Evolutionary conservation across 2,329 filamentous ascomycete species (phyloP), one percentile per base, ranked within the genome.

Genomic region (Neonectria sp.): DNA sequence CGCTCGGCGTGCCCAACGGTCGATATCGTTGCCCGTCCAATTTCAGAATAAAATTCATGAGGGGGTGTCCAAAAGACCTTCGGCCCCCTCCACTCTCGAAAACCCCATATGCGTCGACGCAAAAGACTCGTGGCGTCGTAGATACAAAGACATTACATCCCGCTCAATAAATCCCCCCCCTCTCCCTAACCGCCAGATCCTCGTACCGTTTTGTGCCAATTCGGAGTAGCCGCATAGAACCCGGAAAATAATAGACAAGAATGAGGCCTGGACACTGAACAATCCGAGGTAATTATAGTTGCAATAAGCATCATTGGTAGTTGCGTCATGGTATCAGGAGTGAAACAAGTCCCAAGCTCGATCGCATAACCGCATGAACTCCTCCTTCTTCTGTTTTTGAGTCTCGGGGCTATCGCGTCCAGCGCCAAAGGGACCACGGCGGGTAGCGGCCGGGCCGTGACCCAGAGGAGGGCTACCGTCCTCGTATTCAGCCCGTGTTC

Each of bases 291-390:
- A 64, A 63, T 57, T 55, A 53, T 57, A 65, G 56, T 60, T 68
- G 68, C 71, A 75, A 71, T 75, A 71, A 68, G 63, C 67, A 70
- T 70, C 70, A 68, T 68, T 55, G 57, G 51, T 65, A 59, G 35
- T 68, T 52, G 57, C 63, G 40, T 62, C 49, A 25, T 51, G 43
- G 45, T 24, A 61, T 89, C 83, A 98, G 69, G 95, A 97, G 84
- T 98, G 96, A 82, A 98, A 97, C 31, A 99, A 82, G 83, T 99
- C 96, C 96, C 96, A 99, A 9, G 96, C 96, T 76, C 94, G 88
- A 73, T 94, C 91, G 79, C 95, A 98, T 56, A 98, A 84, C 63
- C 89, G 86, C 71, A 99, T 85, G 78, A 99, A 99, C 79, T 97
- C 94, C 49, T 97, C 95, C 79, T 95, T 95, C 89, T 98, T 98